phyloP scores from a whole-genome alignment of 192 early-diverging fungal species.

The Coemansia sp. region DNA sequence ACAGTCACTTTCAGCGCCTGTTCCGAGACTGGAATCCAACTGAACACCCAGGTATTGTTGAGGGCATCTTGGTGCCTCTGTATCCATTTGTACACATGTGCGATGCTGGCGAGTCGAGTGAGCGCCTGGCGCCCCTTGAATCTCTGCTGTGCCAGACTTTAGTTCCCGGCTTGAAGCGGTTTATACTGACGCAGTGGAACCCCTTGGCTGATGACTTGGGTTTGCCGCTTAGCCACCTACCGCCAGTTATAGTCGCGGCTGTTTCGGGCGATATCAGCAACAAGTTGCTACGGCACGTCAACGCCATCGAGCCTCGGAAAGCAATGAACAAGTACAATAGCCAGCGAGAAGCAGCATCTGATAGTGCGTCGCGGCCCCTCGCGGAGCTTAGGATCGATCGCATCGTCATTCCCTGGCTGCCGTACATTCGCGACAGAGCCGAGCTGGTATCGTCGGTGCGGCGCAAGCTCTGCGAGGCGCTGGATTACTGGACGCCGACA shows the following conservation, averaged over 20 bases:
- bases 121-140: constrained; percentile 34
- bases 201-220: constrained; percentile 26
- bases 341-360: background rate
- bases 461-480: constrained; percentile 40
- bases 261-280: constrained; percentile 17
- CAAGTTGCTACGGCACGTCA: constrained; percentile 23
- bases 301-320: constrained; percentile 19
- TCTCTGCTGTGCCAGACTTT: constrained; percentile 28
- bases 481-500: constrained; percentile 36
- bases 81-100: constrained; percentile 2
- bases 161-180: constrained; percentile 36
- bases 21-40: constrained; percentile 29
- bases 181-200: constrained; percentile 39
- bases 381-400: constrained; percentile 24
- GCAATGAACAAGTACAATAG: constrained; percentile 11
- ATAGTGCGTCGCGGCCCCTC: background rate
- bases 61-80: constrained; percentile 19
- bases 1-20: constrained; percentile 8
- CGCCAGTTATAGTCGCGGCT: constrained; percentile 5
- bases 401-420: constrained; percentile 42
- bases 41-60: constrained; percentile 4
- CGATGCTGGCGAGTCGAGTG: background rate
- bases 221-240: constrained; percentile 14
- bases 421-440: constrained; percentile 26
- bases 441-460: constrained; percentile 34